Percentiles rank a stretch among this genome's conserved stretches.
phyloP scores from a whole-genome alignment of 805 yeast genomes.

The Teunomyces stri region DNA sequence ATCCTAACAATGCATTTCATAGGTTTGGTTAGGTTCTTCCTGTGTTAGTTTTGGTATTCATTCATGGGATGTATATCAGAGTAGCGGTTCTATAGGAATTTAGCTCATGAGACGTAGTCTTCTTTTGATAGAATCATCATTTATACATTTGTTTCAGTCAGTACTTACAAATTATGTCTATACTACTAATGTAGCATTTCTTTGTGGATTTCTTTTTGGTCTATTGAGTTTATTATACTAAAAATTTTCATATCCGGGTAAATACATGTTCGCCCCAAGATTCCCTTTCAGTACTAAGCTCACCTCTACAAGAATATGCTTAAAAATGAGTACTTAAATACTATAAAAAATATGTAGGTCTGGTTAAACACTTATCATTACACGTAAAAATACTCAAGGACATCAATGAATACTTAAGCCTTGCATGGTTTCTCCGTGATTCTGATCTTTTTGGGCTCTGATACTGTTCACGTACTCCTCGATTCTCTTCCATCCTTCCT shows the following conservation, averaged over 20 bases:
- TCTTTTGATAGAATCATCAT: conserved; percentile 16
- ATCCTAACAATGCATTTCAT: no score
- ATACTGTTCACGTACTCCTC: conserved; percentile 53
- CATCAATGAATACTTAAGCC: conserved; percentile 2
- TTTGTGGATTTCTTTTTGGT: not conserved
- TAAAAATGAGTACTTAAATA: not conserved
- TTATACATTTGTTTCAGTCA: not conserved
- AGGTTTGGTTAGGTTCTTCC: no score
- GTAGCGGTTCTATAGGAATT: conserved; percentile 20
- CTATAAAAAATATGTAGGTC: conserved; percentile 2
- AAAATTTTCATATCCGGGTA: conserved; percentile 7
- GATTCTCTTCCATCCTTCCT: conserved; percentile 68
- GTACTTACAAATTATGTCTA: conserved; percentile 1
- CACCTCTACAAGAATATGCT: not conserved
- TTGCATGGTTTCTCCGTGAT: conserved; percentile 3
- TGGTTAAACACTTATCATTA: not conserved
- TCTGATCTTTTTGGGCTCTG: conserved; percentile 10
- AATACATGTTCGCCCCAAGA: no score
- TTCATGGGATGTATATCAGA: conserved; percentile 9
- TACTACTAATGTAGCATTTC: not conserved
- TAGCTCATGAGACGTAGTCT: conserved; percentile 8
- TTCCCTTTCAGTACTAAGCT: no score
- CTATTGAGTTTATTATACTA: not conserved
- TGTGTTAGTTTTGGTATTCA: not conserved
- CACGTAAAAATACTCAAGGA: not conserved